Evolutionary conservation across 169 alveolate species (phyloP).

Genomic region (Plasmodium chabaudi): DNA sequence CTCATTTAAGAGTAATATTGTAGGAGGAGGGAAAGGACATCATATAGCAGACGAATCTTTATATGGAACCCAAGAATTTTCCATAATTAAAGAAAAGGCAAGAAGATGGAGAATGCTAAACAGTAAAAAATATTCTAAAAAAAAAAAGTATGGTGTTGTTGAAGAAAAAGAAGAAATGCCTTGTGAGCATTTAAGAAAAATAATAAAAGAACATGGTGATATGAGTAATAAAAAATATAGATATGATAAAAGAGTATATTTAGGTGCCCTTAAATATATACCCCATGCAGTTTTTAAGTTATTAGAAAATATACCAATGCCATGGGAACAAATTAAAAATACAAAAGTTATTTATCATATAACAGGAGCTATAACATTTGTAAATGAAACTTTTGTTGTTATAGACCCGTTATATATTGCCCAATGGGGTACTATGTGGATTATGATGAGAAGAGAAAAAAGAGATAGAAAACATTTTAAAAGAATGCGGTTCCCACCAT

Average conservation of each 20-base stretch:
- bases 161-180: conserved; percentile 92
- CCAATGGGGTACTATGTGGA: conserved; percentile 99
- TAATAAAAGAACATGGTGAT: conserved; percentile 98
- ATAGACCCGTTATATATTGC: conserved; percentile 99
- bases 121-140: conserved; percentile 83
- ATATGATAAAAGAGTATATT: conserved; percentile 96
- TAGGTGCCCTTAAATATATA: conserved; percentile 98
- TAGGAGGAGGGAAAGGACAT: conserved; percentile 1
- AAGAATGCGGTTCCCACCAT: conserved; percentile 99
- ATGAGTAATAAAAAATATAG: conserved; percentile 97
- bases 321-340: conserved; percentile 98
- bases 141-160: conserved; percentile 77
- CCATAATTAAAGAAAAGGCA: conserved; percentile 80
- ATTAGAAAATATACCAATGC: conserved; percentile 99
- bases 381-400: conserved; percentile 98
- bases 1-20: too few relatives aligned
- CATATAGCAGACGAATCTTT: not conserved
- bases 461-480: conserved; percentile 99
- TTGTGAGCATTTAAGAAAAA: conserved; percentile 98
- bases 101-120: conserved; percentile 89
- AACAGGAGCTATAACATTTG: conserved; percentile 99
- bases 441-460: conserved; percentile 99
- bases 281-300: conserved; percentile 99
- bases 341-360: conserved; percentile 98
- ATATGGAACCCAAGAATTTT: conserved; percentile 16